These are phyloP conservation scores for Alloteropsis angusta DNA, from an alignment of 202 grass and related monocot species.

Conservation along the genomic window DNA sequence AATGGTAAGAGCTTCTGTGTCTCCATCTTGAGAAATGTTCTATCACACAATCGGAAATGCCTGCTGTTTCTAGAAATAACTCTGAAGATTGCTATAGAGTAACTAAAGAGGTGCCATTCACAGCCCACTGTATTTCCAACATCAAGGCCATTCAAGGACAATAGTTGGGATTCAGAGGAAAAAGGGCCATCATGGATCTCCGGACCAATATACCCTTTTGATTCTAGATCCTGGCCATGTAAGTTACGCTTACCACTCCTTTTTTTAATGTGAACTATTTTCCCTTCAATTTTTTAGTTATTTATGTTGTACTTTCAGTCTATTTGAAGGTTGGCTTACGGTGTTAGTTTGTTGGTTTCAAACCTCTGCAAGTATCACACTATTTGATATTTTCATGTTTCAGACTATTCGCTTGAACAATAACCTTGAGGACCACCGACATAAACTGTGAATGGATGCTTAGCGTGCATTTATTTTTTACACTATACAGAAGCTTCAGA, in stretches of 20 bases:
- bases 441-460: background rate
- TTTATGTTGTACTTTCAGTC: background rate
- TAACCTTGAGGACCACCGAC: background rate
- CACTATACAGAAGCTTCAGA: background rate
- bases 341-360: background rate
- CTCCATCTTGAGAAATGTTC: slow-evolving; percentile 1
- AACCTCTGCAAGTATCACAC: background rate
- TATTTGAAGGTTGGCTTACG: background rate
- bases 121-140: slow-evolving; percentile 93
- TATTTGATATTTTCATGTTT: background rate
- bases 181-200: slow-evolving; percentile 33
- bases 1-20: slow-evolving; percentile 55
- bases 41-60: background rate
- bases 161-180: slow-evolving; percentile 98
- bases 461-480: background rate
- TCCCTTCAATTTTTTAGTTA: background rate
- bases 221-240: slow-evolving; percentile 87
- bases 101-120: slow-evolving; percentile 1
- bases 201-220: slow-evolving; percentile 56
- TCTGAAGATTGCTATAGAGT: background rate
- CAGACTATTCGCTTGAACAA: background rate
- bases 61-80: background rate
- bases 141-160: slow-evolving; percentile 90
- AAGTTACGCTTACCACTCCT: slow-evolving; percentile 31
- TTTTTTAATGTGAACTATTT: background rate